A percentile compares a stretch with the other conserved stretches of the same genome.
These are phyloP conservation scores for Stromatinia cepivora DNA, from an alignment of 2,329 filamentous ascomycete species.

Conservation along the genomic window DNA sequence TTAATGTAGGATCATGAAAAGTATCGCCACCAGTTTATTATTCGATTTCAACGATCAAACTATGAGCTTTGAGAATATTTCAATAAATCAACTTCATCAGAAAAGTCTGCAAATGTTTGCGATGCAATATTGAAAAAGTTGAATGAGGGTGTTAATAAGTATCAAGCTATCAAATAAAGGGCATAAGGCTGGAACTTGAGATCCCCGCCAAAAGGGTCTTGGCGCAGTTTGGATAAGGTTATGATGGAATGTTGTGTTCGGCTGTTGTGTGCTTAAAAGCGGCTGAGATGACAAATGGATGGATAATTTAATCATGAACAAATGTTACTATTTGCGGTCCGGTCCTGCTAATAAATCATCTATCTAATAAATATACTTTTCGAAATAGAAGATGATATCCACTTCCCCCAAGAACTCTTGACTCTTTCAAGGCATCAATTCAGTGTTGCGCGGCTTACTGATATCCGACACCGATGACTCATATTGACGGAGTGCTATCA, in stretches of 20 bases:
- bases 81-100: too few relatives aligned
- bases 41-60: not conserved
- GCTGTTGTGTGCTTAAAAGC: too few relatives aligned
- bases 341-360: not conserved
- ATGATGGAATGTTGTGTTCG: not conserved
- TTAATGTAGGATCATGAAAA: not conserved
- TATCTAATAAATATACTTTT: not conserved
- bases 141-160: constrained; percentile 3
- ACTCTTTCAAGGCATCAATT: not conserved
- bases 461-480: not conserved
- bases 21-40: not conserved
- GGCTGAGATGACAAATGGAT: too few relatives aligned
- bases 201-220: not conserved
- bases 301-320: too few relatives aligned
- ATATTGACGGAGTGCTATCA: not conserved
- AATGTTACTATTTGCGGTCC: not conserved
- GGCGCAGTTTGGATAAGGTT: not conserved
- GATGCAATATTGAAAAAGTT: not conserved
- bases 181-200: constrained; percentile 3
- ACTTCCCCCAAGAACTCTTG: not conserved
- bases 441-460: constrained; percentile 7
- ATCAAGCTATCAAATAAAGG: not conserved
- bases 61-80: not conserved
- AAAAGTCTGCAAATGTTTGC: constrained; percentile 4
- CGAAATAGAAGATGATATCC: not conserved